Evolutionary conservation across 2,329 filamentous ascomycete genomes (phyloP).

Genomic region (Aspergillus ruber): DNA sequence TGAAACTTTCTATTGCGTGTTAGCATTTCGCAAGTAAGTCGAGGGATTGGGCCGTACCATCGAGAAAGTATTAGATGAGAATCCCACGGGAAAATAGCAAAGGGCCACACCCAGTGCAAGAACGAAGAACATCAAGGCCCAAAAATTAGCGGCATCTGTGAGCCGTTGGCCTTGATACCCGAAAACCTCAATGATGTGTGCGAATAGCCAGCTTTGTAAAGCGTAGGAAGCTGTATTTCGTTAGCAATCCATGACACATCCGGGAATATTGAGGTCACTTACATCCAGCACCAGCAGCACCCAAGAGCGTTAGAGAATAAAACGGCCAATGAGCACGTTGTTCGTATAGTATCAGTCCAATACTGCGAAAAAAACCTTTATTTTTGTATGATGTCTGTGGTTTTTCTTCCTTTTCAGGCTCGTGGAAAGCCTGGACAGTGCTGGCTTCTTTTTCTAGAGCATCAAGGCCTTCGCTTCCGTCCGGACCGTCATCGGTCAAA

Average conservation of each 20-base stretch:
- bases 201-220: constrained; percentile 41
- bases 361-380: constrained; percentile 12
- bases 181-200: constrained; percentile 45
- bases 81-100: constrained; percentile 44
- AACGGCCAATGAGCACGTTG: constrained; percentile 24
- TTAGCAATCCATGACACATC: background rate
- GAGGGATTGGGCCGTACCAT: constrained; percentile 35
- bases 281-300: constrained; percentile 26
- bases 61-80: constrained; percentile 39
- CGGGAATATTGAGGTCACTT: constrained; percentile 4
- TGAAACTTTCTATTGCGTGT: constrained; percentile 2
- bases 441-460: constrained; percentile 2
- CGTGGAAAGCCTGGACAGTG: background rate
- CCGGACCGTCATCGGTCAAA: constrained; percentile 3
- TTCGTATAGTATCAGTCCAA: constrained; percentile 25
- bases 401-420: background rate
- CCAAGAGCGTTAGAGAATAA: constrained; percentile 19
- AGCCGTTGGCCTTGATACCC: constrained; percentile 34
- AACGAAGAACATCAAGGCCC: constrained; percentile 52
- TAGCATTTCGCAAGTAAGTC: constrained; percentile 27
- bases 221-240: constrained; percentile 20
- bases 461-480: constrained; percentile 1
- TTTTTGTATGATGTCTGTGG: constrained; percentile 1
- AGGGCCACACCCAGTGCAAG: constrained; percentile 43
- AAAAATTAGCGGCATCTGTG: constrained; percentile 43